Evolutionary conservation across 768 basidiomycete species (phyloP), one percentile per base, ranked within the genome.

Genomic region (Paxillus involutus): DNA sequence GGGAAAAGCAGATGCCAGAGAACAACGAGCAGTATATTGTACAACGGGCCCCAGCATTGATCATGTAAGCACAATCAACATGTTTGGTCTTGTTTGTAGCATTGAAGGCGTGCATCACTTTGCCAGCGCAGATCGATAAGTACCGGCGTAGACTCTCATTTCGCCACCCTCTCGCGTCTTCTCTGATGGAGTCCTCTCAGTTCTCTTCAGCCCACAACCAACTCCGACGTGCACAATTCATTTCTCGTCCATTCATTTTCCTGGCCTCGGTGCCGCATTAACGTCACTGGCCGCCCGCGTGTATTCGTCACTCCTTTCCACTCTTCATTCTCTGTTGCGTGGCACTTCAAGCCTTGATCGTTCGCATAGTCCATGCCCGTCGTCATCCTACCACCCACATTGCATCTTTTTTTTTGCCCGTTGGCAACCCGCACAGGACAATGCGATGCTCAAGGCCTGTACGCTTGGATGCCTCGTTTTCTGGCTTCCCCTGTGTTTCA

Each of bases 11-110:
- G 48, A 40, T 37, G 48, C 37, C 37, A 16, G 36, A 36, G 48
- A 49, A 49, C 21, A 21, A 21, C 21, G 21, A 21, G 21, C 21
- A 21, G 21, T 47, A n/a, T 47, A 19, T 19, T 47, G 16, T 36
- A 21, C 13, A 16, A n/a, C 16, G 6, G n/a, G 30, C 12, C 21
- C 43, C 43, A 44, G 21, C 5, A 10, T 10, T 44, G 43, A n/a
- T 49, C 47, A 49, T 47, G 47, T 52, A 39, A 54, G 52, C 47
- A 37, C 41, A 47, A 48, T 44, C 26, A 51, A 44, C 49, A 21
- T 16, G 12, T 58, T 58, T 58, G 52, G 24, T 19, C 30, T 30
- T 55, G 47, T 49, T 56, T 13, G 13, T 37, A n/a, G n/a, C n/a
- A n/a, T n/a, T n/a, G n/a, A n/a, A n/a, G n/a, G n/a, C n/a, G n/a